Evolutionary conservation across 805 yeast genomes (phyloP), one percentile per base, ranked within the genome.

Genomic region (Helenozyma rhizophorensis): DNA sequence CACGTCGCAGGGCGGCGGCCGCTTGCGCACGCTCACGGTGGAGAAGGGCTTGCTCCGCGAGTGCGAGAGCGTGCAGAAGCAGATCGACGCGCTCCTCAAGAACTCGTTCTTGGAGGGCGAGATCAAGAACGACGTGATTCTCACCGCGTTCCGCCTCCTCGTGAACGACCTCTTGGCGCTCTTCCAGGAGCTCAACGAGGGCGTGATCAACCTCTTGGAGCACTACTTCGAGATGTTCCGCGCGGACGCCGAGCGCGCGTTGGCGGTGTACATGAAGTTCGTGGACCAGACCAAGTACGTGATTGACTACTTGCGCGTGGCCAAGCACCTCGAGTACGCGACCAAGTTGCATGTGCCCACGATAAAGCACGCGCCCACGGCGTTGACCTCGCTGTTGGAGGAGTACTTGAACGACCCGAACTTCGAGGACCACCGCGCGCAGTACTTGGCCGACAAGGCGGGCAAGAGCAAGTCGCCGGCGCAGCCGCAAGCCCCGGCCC

Each of bases 351-450:
- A 82, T 50, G 95, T 93, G 21, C 98, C 98, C 23, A 89, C 95
- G 10, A 89, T 93, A 40, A 86, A 86, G 54, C 98, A 93, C 60
- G 97, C 97, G 2, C 97, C 97, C 14, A 89, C 97, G 2, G 93
- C 95, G 16, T 70, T 93, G 43, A 83, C 95, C 3, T 72, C 79
- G 21, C 80, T 94, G 10, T 72, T 93, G 40, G 93, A 87, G 53
- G 96, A 89, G 47, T 94, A 90, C 56, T 64, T 93, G 45, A 74
- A 80, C 44, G 97, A 90, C 53, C 87, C 89, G 7, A 80, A 81
- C 47, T 87, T 87, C 58, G 96, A 87, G 46, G 60, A 64, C 7
- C 87, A 85, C 54, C 74, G 94, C 55, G 65, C 78, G 39, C 94
- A 84, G 51, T 87, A 83, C 50, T 58, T 86, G 41, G 78, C 77